A percentile compares a stretch with the other conserved stretches of the same genome.
Conservation (phyloP, 495 filamentous ascomycete species). For the Amorphotheca resinae region DNA sequence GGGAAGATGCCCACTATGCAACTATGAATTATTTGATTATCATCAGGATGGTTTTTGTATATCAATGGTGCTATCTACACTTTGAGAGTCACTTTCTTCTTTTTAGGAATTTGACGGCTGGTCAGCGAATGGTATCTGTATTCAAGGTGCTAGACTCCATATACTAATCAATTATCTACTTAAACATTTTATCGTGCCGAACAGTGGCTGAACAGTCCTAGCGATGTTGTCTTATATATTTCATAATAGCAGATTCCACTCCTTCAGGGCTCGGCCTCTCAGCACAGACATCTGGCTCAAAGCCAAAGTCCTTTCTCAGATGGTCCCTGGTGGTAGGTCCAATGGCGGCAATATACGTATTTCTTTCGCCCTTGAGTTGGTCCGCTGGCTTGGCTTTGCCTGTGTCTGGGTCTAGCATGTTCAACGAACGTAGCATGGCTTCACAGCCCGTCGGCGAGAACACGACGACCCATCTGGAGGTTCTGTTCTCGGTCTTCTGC, state of each 20-base stretch:
- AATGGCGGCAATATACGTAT: constrained; percentile 67
- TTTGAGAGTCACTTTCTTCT: no score
- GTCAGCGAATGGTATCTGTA: no score
- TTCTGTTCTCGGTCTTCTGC: constrained; percentile 25
- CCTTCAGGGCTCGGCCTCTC: constrained; percentile 74
- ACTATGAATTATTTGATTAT: no score
- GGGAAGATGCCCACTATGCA: no score
- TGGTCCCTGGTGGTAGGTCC: constrained; percentile 84
- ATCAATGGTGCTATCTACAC: no score
- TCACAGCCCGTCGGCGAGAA: constrained; percentile 88
- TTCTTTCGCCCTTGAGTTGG: constrained; percentile 15
- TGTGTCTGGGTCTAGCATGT: constrained; percentile 36
- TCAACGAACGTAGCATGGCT: constrained; percentile 60
- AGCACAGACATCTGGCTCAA: constrained; percentile 73
- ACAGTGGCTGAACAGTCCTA: no score
- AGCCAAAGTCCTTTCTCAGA: constrained; percentile 50
- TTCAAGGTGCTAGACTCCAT: no score
- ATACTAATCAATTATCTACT: no score
- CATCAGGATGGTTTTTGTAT: no score
- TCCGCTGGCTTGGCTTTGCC: constrained; percentile 28
- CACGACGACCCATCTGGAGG: constrained; percentile 68
- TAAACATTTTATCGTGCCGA: no score
- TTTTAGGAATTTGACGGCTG: no score
- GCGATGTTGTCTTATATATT: constrained; percentile 32
- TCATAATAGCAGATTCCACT: constrained; percentile 52